Conservation (phyloP, 257 asterid genomes). For the Craterostigma plantagineum region DNA sequence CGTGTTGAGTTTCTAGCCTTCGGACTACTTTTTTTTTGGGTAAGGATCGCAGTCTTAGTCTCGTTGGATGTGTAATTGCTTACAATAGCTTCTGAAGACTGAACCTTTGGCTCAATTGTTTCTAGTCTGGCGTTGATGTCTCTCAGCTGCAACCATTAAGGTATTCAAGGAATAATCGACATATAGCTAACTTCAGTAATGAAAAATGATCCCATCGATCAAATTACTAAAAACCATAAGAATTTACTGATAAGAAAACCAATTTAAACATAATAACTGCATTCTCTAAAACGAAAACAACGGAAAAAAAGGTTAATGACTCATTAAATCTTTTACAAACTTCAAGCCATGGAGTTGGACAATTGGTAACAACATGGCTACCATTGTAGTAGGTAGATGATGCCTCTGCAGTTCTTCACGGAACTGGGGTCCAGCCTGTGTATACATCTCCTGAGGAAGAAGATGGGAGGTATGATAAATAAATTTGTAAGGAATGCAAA, state of each 20-base stretch:
- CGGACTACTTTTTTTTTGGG: slow-evolving; percentile 75
- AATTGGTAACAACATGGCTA: slow-evolving; percentile 14
- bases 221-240: not conserved
- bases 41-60: slow-evolving; percentile 31
- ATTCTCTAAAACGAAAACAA: not conserved
- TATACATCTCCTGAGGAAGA: slow-evolving; percentile 80
- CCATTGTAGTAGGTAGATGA: slow-evolving; percentile 62
- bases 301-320: not conserved
- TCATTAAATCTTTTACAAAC: not conserved
- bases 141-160: slow-evolving; percentile 44
- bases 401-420: slow-evolving; percentile 89
- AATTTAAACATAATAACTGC: too few relatives aligned
- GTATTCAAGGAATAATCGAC: slow-evolving; percentile 8
- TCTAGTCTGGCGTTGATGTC: slow-evolving; percentile 86
- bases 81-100: slow-evolving; percentile 43
- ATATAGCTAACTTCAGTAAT: slow-evolving; percentile 5
- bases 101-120: slow-evolving; percentile 73
- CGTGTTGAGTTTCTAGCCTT: slow-evolving; percentile 67
- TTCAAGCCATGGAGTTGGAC: not conserved
- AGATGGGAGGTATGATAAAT: not conserved
- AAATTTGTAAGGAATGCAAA: not conserved
- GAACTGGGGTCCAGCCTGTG: slow-evolving; percentile 84
- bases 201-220: not conserved
- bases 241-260: not conserved
- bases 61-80: slow-evolving; percentile 42